These are phyloP conservation scores for Astragalus membranaceus DNA, from an alignment of 306 rosid genomes.

Conservation along the genomic window DNA sequence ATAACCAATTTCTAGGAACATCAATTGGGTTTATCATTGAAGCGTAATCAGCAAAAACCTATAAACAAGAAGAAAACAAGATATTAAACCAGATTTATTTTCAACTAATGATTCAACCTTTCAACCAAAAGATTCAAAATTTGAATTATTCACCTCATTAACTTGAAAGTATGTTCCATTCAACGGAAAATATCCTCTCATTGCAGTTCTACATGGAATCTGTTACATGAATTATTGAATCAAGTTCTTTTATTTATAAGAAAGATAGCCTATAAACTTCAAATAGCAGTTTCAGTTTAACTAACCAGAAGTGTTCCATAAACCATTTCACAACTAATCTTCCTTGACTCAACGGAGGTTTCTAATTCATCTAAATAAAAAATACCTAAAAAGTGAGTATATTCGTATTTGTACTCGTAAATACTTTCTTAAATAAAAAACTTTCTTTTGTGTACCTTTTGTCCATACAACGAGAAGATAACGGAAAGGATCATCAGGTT, in stretches of 20 bases:
- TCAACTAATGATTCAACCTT: background rate
- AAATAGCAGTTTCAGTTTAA: background rate
- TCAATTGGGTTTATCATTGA: slow-evolving; percentile 46
- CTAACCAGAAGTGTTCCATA: slow-evolving; percentile 65
- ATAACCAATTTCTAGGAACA: slow-evolving; percentile 45
- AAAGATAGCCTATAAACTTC: background rate
- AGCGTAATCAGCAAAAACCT: slow-evolving; percentile 59
- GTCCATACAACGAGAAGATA: slow-evolving; percentile 48
- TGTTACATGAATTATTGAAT: slow-evolving; percentile 16
- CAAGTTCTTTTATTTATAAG: background rate
- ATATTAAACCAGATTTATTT: background rate
- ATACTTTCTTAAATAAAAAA: background rate
- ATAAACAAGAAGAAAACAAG: background rate
- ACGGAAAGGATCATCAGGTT: slow-evolving; percentile 32
- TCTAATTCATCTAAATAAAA: slow-evolving; percentile 16
- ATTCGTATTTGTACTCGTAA: background rate
- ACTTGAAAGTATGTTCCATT: slow-evolving; percentile 80
- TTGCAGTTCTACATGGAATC: slow-evolving; percentile 74
- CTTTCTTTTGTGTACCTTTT: slow-evolving; percentile 29
- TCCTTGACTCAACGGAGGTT: background rate
- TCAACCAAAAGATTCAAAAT: background rate
- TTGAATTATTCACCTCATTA: slow-evolving; percentile 49
- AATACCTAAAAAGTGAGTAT: background rate
- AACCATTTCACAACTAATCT: slow-evolving; percentile 17
- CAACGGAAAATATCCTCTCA: slow-evolving; percentile 49